Percentiles rank a stretch among this genome's conserved stretches.
Conservation (phyloP, 305 asterid genomes). For the Fraxinus sp. region DNA sequence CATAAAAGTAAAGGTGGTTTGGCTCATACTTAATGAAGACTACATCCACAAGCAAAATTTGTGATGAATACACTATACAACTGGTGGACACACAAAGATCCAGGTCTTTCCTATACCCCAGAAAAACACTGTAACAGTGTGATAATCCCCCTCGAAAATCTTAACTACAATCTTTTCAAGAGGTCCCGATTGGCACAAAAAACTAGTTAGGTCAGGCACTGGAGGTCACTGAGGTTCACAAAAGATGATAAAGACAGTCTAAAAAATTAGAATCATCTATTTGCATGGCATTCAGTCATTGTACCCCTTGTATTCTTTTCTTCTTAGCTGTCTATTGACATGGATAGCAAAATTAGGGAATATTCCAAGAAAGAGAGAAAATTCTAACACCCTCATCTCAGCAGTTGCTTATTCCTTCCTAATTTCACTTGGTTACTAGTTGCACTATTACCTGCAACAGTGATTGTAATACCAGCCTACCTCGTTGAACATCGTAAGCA, state of each 20-base stretch:
- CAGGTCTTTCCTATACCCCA: neutral
- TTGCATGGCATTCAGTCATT: neutral
- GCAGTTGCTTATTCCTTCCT: neutral
- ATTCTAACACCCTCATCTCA: neutral
- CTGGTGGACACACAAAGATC: neutral
- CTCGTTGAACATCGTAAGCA: neutral
- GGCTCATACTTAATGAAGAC: neutral
- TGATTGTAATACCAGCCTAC: neutral
- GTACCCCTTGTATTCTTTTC: neutral
- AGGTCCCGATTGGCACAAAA: neutral
- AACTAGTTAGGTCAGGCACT: neutral
- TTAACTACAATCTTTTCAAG: neutral
- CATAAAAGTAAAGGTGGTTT: neutral
- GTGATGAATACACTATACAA: no score
- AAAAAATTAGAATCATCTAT: no score
- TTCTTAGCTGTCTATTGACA: neutral
- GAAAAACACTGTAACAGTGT: neutral
- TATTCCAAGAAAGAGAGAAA: neutral
- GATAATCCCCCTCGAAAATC: no score
- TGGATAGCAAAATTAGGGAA: neutral
- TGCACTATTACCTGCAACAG: neutral
- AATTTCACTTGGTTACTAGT: neutral
- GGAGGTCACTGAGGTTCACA: neutral
- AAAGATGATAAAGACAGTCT: neutral
- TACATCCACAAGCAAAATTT: neutral